phyloP scores from a whole-genome alignment of 192 early-diverging fungal species.

The Irineochytrium annulatum region DNA sequence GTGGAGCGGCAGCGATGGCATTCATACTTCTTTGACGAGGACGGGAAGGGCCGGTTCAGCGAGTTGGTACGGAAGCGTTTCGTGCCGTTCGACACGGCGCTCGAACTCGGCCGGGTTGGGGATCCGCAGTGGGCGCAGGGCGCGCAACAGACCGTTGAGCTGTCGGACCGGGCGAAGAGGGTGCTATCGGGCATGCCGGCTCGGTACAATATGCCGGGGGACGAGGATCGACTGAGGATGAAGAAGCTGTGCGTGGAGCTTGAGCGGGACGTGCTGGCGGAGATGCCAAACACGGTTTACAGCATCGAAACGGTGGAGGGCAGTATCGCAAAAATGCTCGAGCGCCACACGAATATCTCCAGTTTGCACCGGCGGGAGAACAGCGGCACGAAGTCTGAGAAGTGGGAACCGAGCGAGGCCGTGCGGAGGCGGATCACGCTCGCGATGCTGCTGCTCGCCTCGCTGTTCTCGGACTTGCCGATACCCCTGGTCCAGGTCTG shows the following conservation, averaged over 20 bases:
- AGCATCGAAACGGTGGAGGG: constrained; percentile 7
- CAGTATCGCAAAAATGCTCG: background rate
- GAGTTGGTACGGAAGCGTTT: constrained; percentile 26
- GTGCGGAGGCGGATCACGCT: constrained; percentile 1
- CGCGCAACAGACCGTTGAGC: background rate
- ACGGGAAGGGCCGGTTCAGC: constrained; percentile 19
- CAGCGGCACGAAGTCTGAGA: no score
- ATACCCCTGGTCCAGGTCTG: constrained; percentile 3
- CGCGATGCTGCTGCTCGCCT: background rate
- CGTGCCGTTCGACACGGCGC: constrained; percentile 8
- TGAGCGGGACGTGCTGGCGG: constrained; percentile 7
- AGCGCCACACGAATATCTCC: background rate
- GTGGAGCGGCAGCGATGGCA: constrained; percentile 34
- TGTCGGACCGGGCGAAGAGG: constrained; percentile 15
- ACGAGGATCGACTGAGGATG: constrained; percentile 24
- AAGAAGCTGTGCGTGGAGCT: constrained; percentile 17
- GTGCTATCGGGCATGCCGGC: constrained; percentile 20
- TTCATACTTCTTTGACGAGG: constrained; percentile 8
- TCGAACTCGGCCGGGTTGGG: background rate
- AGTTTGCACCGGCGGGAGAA: background rate
- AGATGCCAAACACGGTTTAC: constrained; percentile 10
- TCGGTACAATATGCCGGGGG: constrained; percentile 30
- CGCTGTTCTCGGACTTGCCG: constrained; percentile 13
- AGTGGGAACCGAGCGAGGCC: no score
- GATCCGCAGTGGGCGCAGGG: no score